Evolutionary conservation across 495 filamentous ascomycete genomes (phyloP), one percentile per base, ranked within the genome.

Genomic region (Penicillium pulvis): DNA sequence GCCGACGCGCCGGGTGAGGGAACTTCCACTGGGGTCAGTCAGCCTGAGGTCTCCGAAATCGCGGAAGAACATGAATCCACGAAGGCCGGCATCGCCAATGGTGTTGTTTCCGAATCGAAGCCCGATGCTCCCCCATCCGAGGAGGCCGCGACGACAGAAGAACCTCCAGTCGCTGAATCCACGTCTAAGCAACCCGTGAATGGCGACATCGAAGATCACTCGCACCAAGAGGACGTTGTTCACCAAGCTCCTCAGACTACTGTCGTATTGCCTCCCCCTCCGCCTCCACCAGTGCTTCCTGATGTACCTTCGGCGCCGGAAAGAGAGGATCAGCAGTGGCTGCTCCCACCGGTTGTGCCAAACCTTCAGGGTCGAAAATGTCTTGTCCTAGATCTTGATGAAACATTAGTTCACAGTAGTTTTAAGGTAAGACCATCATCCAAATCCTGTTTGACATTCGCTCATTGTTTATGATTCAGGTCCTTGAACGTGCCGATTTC

Each of bases 401-500:
- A 99, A 72, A 99, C 95, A n/a, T 76, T 99, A 36, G 94, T 99
- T 20, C 94, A 99, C 74, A 98, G 94, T 72, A 98, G 94, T 66
- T 99, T 99, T 75, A 99, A 99, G 87, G 94, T 97, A 75, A 66
- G 71, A 26, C 20, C 30, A 35, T 56, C 42, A 8, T 6, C 7
- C 33, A 31, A 24, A 14, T 14, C 17, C 10, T 8, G 36, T 51
- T 39, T 14, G 26, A 12, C 14, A 10, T 8, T 14, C 16, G 56
- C 74, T 69, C 14, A 50, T 20, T 20, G 14, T 24, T 66, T 79
- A 60, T 11, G 59, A 42, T 52, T 19, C 61, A 98, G 94, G 93
- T 98, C 62, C 84, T 99, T 45, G 91, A 98, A 62, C 93, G 97
- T 78, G 95, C 94, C 45, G 94, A 99, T 77, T 97, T 99, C 66